These are phyloP conservation scores for Gigaspora rosea DNA, from an alignment of 192 early-diverging fungal species.

Conservation along the genomic window DNA sequence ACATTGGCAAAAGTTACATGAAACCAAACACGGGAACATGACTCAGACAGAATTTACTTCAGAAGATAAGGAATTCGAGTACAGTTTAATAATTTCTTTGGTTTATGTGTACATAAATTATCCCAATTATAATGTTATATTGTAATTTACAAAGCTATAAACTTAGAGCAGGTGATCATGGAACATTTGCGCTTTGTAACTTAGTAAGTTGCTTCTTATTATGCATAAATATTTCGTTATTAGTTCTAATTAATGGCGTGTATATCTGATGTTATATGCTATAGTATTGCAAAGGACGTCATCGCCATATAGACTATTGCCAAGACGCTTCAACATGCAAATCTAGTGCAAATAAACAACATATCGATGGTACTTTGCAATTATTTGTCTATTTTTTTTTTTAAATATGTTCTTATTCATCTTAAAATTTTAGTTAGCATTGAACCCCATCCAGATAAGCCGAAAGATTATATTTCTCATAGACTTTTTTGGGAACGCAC, in stretches of 20 bases:
- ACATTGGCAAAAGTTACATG: not conserved
- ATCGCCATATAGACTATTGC: conserved; percentile 36
- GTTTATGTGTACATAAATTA: not conserved
- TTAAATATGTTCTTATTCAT: not conserved
- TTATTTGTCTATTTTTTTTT: not conserved
- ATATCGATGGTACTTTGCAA: conserved; percentile 10
- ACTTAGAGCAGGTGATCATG: conserved; percentile 15
- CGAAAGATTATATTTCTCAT: conserved; percentile 33
- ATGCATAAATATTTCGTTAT: not conserved
- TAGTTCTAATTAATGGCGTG: not conserved
- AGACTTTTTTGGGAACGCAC: conserved; percentile 29
- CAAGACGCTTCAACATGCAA: conserved; percentile 4
- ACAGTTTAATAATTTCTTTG: not conserved
- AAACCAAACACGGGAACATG: conserved; percentile 21
- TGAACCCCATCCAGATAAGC: conserved; percentile 3
- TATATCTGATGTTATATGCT: not conserved
- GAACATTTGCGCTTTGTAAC: conserved; percentile 20
- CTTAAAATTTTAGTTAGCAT: not conserved
- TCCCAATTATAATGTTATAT: not conserved
- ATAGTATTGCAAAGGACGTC: conserved; percentile 20
- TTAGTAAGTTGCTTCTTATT: not conserved
- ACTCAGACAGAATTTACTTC: not conserved
- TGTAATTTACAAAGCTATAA: not conserved
- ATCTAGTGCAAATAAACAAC: not conserved
- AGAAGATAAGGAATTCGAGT: conserved; percentile 27